These are phyloP conservation scores for Oidium heveae DNA, from an alignment of 2,329 filamentous ascomycete genomes.

Conservation along the genomic window DNA sequence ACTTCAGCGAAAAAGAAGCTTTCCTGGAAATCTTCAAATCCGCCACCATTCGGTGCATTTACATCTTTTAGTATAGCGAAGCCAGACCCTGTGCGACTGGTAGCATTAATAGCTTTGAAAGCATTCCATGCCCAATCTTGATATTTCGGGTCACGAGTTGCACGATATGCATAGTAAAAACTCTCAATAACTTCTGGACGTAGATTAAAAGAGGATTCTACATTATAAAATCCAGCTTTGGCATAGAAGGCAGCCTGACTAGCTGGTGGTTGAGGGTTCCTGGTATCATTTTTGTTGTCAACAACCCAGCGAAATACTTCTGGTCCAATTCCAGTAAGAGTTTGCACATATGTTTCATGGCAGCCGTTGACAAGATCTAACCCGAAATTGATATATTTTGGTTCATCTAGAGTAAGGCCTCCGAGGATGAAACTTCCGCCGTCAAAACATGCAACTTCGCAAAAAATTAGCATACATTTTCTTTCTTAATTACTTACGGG, in stretches of 20 bases:
- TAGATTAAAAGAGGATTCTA: conserved; percentile 33
- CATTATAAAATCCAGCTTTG: conserved; percentile 47
- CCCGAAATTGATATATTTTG: conserved; percentile 49
- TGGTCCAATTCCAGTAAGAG: conserved; percentile 50
- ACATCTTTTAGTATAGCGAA: conserved; percentile 43
- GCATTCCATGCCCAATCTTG: conserved; percentile 68
- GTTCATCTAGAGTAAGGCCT: conserved; percentile 38
- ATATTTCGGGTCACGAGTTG: conserved; percentile 50
- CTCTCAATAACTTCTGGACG: conserved; percentile 65
- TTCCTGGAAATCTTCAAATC: conserved; percentile 47
- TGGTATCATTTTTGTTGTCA: conserved; percentile 15
- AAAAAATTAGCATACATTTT: conserved; percentile 2
- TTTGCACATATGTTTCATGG: conserved; percentile 44
- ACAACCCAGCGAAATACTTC: conserved; percentile 42
- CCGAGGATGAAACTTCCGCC: conserved; percentile 71
- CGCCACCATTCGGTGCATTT: conserved; percentile 33
- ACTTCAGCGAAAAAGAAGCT: conserved; percentile 78
- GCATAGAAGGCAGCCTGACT: conserved; percentile 34
- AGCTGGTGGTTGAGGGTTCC: conserved; percentile 18
- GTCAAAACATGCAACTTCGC: conserved; percentile 49
- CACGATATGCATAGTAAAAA: conserved; percentile 67
- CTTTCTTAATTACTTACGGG: neutral
- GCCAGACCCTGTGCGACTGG: conserved; percentile 36
- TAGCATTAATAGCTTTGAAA: conserved; percentile 40
- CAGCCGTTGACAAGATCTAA: conserved; percentile 47